Conservation (phyloP, 2,329 filamentous ascomycete genomes). For the Sclerotinia spermophila region DNA sequence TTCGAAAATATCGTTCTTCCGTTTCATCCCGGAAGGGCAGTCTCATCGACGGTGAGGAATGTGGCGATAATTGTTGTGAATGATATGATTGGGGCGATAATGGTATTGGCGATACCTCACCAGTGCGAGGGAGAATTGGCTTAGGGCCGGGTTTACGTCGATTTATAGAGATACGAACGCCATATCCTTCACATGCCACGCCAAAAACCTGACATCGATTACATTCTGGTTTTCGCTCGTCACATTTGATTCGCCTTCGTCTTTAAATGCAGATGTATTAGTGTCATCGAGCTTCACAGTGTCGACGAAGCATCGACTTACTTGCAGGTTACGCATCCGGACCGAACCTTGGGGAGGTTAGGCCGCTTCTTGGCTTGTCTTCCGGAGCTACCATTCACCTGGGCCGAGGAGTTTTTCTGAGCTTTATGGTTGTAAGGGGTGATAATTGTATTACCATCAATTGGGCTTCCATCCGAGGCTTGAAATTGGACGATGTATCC, state of each 20-base stretch:
- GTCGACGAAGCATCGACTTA: slow-evolving; percentile 12
- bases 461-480: neutral
- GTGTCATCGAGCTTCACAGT: neutral
- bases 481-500: slow-evolving; percentile 10
- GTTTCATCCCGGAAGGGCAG: slow-evolving; percentile 45
- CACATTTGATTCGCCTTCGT: slow-evolving; percentile 18
- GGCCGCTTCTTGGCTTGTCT: slow-evolving; percentile 9
- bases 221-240: slow-evolving; percentile 16
- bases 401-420: neutral
- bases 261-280: slow-evolving; percentile 4
- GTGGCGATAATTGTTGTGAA: neutral
- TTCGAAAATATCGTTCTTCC: slow-evolving; percentile 17
- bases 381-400: neutral
- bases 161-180: slow-evolving; percentile 2
- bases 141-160: neutral
- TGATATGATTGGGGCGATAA: neutral
- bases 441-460: neutral
- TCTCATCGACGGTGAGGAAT: slow-evolving; percentile 3
- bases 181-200: slow-evolving; percentile 15
- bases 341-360: slow-evolving; percentile 14
- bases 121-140: neutral
- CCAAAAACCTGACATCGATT: slow-evolving; percentile 12
- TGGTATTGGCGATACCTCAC: neutral
- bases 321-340: slow-evolving; percentile 20
- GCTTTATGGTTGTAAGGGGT: neutral